These are phyloP conservation scores for Amanita pseudoporphyria DNA, from an alignment of 768 basidiomycete species.

Conservation along the genomic window DNA sequence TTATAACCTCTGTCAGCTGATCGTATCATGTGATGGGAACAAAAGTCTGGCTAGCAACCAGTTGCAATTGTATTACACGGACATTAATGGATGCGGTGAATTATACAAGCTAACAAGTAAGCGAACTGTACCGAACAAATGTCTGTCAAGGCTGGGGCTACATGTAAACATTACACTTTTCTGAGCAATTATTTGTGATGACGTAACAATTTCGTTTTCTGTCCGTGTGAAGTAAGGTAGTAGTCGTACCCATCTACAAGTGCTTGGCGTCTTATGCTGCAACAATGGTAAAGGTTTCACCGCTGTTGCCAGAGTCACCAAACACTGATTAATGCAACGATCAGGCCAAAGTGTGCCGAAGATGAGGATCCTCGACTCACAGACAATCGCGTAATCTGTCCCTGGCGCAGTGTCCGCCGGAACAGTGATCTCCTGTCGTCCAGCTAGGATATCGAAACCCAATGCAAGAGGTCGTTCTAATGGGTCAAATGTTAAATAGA, in stretches of 20 bases:
- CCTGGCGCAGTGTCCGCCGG: constrained; percentile 26
- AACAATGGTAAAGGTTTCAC: constrained; percentile 34
- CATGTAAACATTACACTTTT: constrained; percentile 4
- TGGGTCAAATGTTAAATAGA: not conserved
- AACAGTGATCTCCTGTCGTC: constrained; percentile 27
- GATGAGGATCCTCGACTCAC: constrained; percentile 23
- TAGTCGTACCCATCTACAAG: not conserved
- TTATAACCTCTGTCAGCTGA: constrained; percentile 13
- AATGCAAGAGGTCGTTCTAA: constrained; percentile 27
- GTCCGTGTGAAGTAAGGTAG: not conserved
- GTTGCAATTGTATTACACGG: not conserved
- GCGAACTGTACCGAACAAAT: not conserved
- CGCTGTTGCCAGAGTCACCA: constrained; percentile 45
- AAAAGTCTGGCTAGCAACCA: too few species aligned
- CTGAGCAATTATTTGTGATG: not conserved
- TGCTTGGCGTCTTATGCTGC: constrained; percentile 1
- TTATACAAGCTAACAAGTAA: not conserved
- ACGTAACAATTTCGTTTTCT: too few species aligned
- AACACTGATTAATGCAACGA: constrained; percentile 27
- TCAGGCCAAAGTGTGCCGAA: constrained; percentile 4
- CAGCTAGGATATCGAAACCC: constrained; percentile 26
- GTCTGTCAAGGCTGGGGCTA: not conserved
- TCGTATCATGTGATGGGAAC: constrained; percentile 9
- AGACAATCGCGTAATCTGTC: constrained; percentile 32
- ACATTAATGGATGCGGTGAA: not conserved